These are phyloP conservation scores for Cryptosporidium andersoni DNA, from an alignment of 169 alveolate species.

Conservation along the genomic window DNA sequence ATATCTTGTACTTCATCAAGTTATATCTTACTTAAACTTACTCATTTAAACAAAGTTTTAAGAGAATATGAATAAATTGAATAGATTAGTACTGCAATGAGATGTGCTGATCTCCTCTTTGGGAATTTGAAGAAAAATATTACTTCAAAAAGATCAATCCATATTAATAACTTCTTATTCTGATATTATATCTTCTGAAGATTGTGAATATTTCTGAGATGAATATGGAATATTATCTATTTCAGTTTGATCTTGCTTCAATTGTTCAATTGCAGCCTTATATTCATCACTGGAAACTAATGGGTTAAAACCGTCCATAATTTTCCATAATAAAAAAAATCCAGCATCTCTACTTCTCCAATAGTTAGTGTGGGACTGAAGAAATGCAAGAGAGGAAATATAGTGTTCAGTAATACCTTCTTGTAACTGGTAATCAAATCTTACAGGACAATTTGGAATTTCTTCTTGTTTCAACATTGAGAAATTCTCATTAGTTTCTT, in stretches of 20 bases:
- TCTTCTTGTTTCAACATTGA: constrained; percentile 30
- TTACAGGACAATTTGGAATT: constrained; percentile 59
- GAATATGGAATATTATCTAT: constrained; percentile 6
- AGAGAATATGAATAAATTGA: too few relatives aligned
- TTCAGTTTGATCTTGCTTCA: constrained; percentile 47
- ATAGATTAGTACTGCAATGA: too few relatives aligned
- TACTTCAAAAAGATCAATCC: not conserved
- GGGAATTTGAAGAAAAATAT: too few relatives aligned
- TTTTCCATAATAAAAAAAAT: constrained; percentile 78
- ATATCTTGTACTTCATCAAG: too few relatives aligned
- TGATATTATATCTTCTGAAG: not conserved
- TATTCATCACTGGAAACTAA: constrained; percentile 54
- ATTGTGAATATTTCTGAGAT: constrained; percentile 6
- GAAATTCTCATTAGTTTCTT: constrained; percentile 36
- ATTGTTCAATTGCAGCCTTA: constrained; percentile 46
- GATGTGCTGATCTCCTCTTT: too few relatives aligned
- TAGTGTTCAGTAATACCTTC: constrained; percentile 87
- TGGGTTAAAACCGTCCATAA: constrained; percentile 65
- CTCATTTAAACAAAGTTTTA: too few relatives aligned
- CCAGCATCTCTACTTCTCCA: constrained; percentile 83
- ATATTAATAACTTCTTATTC: not conserved
- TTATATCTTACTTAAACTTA: too few relatives aligned
- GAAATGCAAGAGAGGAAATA: constrained; percentile 82
- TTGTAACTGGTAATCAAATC: constrained; percentile 81
- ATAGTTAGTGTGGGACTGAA: constrained; percentile 83